These are phyloP conservation scores for Serendipita vermifera DNA, from an alignment of 768 basidiomycete species.

Conservation along the genomic window DNA sequence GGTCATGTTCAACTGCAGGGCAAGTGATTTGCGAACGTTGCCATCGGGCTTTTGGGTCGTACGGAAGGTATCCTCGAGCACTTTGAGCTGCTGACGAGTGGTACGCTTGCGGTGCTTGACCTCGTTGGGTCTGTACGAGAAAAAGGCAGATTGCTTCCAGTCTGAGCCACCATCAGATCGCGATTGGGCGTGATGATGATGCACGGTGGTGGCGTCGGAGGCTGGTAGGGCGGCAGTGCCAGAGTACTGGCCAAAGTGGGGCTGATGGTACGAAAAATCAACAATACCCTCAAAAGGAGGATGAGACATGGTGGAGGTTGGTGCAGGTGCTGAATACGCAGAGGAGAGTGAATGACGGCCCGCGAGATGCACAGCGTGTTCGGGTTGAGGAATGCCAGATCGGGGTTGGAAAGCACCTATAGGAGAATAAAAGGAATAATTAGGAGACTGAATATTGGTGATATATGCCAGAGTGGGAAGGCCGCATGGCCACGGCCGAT, in stretches of 20 bases:
- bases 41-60: constrained; percentile 82
- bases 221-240: background rate
- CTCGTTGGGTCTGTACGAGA: constrained; percentile 80
- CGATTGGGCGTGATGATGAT: background rate
- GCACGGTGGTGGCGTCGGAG: background rate
- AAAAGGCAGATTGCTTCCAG: constrained; percentile 32
- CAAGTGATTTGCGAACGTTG: constrained; percentile 60
- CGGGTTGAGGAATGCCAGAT: too few species aligned
- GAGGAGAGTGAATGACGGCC: too few species aligned
- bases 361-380: too few species aligned
- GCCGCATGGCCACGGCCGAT: background rate
- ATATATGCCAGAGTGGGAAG: background rate
- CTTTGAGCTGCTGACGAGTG: constrained; percentile 72
- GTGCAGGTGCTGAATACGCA: too few species aligned
- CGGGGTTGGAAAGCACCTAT: too few species aligned
- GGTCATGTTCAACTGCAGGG: constrained; percentile 78
- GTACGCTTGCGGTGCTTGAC: constrained; percentile 92
- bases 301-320: too few species aligned
- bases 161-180: background rate
- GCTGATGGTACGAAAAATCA: background rate
- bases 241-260: background rate
- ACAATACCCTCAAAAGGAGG: constrained; percentile 4
- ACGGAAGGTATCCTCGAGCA: constrained; percentile 78
- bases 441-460: too few species aligned
- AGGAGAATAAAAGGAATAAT: background rate